Base-by-base conservation (phyloP, 169 alveolate genomes). In the Plasmodium gonderi region DNA sequence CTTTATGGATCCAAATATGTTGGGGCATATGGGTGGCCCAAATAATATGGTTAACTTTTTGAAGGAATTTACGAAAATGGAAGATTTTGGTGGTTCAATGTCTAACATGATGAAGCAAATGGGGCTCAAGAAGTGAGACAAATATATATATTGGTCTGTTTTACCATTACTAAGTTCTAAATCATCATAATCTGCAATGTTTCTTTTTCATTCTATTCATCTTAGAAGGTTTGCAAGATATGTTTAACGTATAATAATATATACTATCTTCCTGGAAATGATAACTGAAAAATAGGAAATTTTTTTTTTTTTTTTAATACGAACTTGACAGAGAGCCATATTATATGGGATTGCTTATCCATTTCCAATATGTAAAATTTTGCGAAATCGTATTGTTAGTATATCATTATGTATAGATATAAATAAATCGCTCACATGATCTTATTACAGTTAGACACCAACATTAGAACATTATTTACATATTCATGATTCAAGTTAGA, bases 11-110 rank as follows among this genome's bases (percentile, higher is more conserved):
- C 99, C 99, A 6, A 97, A 97, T 83, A 95, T 99, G 95, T 94
- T 99, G 65, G 95, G 96, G 80, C 98, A 98, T 89, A 97, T 99
- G 98, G 99, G 99, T 42, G 99, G 99, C 11, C 96, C 99, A 40
- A 98, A 98, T 36, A 98, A 97, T 85, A 77, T 99, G 93, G 96
- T 98, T 97, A 98, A 98, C 51, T 95, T 99, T 96, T 96, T 98
- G 98, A 97, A 97, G 92, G 99, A 98, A 49, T 78, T 89, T 89
- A 89, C 82, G 3, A 89, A 89, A 47, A 89, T 89, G 94, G 94
- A 77, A 2, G 94, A 89, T 67, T 89, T 89, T 12, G 94, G 94
- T 6, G 90, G 90, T n/a, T 23, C 90, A 2, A 89, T 89, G 94
- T 17, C 94, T 1, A 89, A 89, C 47, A 89, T 89, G 94, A 89